Evolutionary conservation across 108 stramenopile genomes (phyloP), one percentile per base, ranked within the genome.

Genomic region (Cylindrotheca fusiformis): DNA sequence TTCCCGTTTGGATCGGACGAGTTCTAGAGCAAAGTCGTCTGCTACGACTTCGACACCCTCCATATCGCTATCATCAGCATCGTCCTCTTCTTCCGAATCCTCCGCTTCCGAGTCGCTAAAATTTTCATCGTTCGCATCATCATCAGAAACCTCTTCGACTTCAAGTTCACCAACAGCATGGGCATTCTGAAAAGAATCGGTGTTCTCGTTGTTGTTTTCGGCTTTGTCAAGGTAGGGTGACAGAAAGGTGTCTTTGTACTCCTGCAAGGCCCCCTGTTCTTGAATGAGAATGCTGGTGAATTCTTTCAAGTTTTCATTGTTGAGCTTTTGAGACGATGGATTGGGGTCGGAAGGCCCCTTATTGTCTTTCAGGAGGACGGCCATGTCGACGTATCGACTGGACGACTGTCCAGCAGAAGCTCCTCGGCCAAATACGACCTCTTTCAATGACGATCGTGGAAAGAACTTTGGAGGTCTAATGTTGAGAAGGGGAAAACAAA

Each of bases 271-370:
- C 18, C 55, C 32, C 20, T 84, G 45, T 76, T 93, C 88, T 41
- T 85, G 84, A 0, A 88, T 82, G 55, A 71, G 63, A 60, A 93
- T 89, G 56, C 89, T 93, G 36, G 86, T 77, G 66, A 89, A 93
- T 72, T 88, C 88, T 41, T 41, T 14, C 6, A 41, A 10, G 71
- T 31, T 58, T 19, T 41, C 41, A 41, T 52, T 19, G 30, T 65
- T 64, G 36, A 26, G 32, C 6, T 61, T 23, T 0, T 62, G 30
- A 41, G 70, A 26, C 27, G 22, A 23, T 28, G 28, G 52, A 3
- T 49, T 64, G 29, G 21, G 23, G 47, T 67, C 46, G 18, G 26
- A 27, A 46, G 28, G 32, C 19, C 29, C 25, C 41, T 17, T 28
- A 18, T 6, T 25, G 17, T 19, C 19, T 14, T 53, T 47, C 4